Evolutionary conservation across 805 yeast genomes (phyloP), one percentile per base, ranked within the genome.

Genomic region (Wickerhamomyces canadensis): DNA sequence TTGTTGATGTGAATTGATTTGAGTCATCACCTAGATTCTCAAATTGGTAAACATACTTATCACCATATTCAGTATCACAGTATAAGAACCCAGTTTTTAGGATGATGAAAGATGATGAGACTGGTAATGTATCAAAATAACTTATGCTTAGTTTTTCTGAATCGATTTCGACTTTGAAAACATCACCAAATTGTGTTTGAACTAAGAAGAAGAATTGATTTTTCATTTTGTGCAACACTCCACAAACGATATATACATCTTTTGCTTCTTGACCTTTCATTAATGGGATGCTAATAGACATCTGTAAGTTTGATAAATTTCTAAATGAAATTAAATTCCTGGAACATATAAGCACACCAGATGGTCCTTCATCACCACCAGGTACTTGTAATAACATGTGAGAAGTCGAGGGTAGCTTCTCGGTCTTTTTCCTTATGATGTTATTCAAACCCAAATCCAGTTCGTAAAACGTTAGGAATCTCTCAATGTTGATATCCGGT

Each of bases 381-480:
- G 96, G 96, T 13, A 88, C 65, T 0, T 80, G 65, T n/a, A 86
- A 43, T 6, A 89, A 42, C 37, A 72, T 64, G 43, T 68, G 74
- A 1, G 89, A 64, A 1, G 68, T 41, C 18, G 45, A 46, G 1
- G 60, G 52, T 2, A 76, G 58, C 7, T 43, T 54, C 29, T 57
- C 69, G n/a, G 71, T 53, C 60, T 60, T 68, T 45, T 68, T 68
- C 39, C 70, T 72, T 1, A 83, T 67, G 2, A 89, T 73, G 54
- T 82, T 84, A 52, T 89, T 89, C 33, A 91, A 63, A 1, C 97
- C 96, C 28, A 85, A 69, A 56, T 93, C 97, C 19, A 89, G 61
- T 51, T 86, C 91, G 60, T 91, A 91, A 54, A 75, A 83, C 4
- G 76, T 72, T 36, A 91, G 62, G 21, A 52, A 46, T 34, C 61